These are phyloP conservation scores for Cryomyces minteri DNA, from an alignment of 495 filamentous ascomycete genomes.

Conservation along the genomic window DNA sequence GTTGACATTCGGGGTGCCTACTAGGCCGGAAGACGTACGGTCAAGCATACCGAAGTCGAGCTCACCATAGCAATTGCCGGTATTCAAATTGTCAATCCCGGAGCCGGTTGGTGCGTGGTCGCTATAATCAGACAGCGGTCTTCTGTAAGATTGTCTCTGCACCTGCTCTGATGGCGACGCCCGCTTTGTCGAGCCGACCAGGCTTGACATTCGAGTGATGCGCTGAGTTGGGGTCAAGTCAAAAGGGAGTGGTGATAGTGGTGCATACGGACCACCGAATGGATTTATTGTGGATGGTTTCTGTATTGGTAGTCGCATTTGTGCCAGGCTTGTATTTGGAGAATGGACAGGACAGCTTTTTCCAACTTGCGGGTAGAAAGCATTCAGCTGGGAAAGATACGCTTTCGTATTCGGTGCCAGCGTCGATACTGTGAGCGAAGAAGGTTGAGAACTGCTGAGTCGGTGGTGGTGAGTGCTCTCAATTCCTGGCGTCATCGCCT, in stretches of 20 bases:
- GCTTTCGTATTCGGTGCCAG: too few species aligned
- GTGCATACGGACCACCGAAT: constrained; percentile 11
- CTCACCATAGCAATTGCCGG: constrained; percentile 1
- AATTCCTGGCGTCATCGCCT: constrained; percentile 44
- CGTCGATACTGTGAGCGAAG: background rate
- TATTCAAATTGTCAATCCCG: background rate
- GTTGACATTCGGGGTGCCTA: too few species aligned
- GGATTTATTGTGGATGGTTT: constrained; percentile 6
- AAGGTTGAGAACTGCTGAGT: constrained; percentile 12
- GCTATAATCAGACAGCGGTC: constrained; percentile 51
- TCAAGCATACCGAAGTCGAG: constrained; percentile 4
- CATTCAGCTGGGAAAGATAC: too few species aligned
- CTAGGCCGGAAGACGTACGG: too few species aligned
- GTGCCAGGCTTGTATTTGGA: too few species aligned
- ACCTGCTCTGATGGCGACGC: constrained; percentile 9
- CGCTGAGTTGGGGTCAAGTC: constrained; percentile 6
- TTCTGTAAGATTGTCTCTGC: background rate
- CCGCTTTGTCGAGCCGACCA: constrained; percentile 18
- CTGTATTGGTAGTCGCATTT: constrained; percentile 8
- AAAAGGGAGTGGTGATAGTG: constrained; percentile 13
- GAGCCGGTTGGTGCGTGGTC: constrained; percentile 46
- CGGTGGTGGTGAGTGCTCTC: constrained; percentile 27
- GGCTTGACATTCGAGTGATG: constrained; percentile 19
- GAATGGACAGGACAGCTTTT: too few species aligned
- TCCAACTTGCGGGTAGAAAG: too few species aligned